These are phyloP conservation scores for Rutstroemia sp. DNA, from an alignment of 2,329 filamentous ascomycete genomes.

Conservation along the genomic window DNA sequence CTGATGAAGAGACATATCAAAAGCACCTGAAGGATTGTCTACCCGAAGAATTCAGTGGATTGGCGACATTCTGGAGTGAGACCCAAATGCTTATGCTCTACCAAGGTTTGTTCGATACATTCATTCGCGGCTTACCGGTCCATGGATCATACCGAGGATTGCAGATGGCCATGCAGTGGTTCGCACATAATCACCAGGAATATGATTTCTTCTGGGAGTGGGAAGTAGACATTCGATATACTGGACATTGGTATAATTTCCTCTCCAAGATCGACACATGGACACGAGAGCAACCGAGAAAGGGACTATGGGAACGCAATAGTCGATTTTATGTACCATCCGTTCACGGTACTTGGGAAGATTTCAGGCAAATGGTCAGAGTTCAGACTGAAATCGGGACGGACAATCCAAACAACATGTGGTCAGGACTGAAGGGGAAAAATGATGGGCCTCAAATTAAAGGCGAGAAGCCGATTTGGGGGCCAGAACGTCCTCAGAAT, in stretches of 20 bases:
- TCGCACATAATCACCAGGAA: slow-evolving; percentile 79
- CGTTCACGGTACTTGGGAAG: slow-evolving; percentile 71
- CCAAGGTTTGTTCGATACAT: slow-evolving; percentile 76
- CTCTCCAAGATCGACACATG: slow-evolving; percentile 63
- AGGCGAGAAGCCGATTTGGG: slow-evolving; percentile 69
- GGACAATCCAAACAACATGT: slow-evolving; percentile 58
- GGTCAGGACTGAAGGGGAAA: slow-evolving; percentile 41
- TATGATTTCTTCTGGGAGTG: slow-evolving; percentile 92
- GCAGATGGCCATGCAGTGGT: slow-evolving; percentile 92
- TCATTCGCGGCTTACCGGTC: slow-evolving; percentile 61
- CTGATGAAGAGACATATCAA: slow-evolving; percentile 61
- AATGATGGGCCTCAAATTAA: slow-evolving; percentile 26
- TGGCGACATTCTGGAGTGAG: slow-evolving; percentile 90
- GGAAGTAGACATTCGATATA: slow-evolving; percentile 91
- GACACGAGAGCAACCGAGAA: slow-evolving; percentile 66
- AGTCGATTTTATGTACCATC: slow-evolving; percentile 70
- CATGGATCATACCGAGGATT: slow-evolving; percentile 90
- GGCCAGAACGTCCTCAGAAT: slow-evolving; percentile 63
- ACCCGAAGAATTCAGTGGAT: slow-evolving; percentile 77
- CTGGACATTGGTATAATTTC: slow-evolving; percentile 75
- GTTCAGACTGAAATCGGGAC: slow-evolving; percentile 68
- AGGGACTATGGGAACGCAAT: slow-evolving; percentile 76
- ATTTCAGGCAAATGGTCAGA: slow-evolving; percentile 70
- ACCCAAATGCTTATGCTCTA: slow-evolving; percentile 89
- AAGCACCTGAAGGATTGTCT: slow-evolving; percentile 60